Evolutionary conservation across 805 yeast genomes (phyloP).

Genomic region (Wickerhamiella sergipiensis): DNA sequence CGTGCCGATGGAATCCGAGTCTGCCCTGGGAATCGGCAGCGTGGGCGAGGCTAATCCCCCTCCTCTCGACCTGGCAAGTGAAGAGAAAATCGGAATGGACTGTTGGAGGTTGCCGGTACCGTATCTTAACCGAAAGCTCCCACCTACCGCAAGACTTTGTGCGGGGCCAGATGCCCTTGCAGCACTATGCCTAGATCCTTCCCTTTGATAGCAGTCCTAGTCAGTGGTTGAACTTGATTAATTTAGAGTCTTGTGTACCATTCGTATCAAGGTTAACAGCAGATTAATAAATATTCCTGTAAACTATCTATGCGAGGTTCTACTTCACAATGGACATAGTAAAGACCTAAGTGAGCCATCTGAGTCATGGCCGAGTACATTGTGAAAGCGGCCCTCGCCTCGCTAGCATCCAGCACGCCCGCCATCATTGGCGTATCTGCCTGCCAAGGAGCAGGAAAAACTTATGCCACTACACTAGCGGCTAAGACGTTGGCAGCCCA

Average conservation of each 20-base stretch:
- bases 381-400: not conserved
- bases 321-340: too few species aligned
- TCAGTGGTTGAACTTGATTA: too few species aligned
- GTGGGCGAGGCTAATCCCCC: not conserved
- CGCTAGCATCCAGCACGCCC: not conserved
- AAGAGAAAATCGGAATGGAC: not conserved
- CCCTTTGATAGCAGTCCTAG: too few species aligned
- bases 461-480: constrained; percentile 20
- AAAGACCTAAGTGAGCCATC: too few species aligned
- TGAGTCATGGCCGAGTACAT: not conserved
- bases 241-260: too few species aligned
- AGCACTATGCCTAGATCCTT: not conserved
- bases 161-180: not conserved
- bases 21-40: not conserved
- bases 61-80: not conserved
- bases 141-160: not conserved
- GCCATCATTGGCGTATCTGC: constrained; percentile 23
- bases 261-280: too few species aligned
- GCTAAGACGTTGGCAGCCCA: constrained; percentile 21
- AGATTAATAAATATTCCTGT: too few species aligned
- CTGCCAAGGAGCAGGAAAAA: constrained; percentile 29
- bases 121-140: not conserved
- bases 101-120: not conserved
- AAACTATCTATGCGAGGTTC: not conserved
- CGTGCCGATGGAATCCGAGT: not conserved